Evolutionary conservation across 2,329 filamentous ascomycete genomes (phyloP).

Genomic region (Cercospora sp.): DNA sequence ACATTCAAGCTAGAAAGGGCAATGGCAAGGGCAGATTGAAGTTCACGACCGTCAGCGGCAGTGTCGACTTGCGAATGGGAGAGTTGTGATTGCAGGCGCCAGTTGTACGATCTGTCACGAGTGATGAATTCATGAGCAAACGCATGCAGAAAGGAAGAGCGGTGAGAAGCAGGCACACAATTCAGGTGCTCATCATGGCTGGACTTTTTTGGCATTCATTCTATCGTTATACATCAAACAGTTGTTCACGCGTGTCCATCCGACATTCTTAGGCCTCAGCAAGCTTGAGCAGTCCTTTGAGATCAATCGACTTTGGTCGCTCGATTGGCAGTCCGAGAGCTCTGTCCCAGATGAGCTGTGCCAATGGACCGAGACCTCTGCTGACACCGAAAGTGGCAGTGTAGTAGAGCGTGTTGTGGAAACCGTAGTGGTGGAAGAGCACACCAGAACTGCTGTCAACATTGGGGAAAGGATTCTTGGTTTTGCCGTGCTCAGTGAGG

Average conservation of each 20-base stretch:
- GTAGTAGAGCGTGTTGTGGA: constrained; percentile 97
- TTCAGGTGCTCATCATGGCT: not conserved
- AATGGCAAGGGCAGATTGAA: constrained; percentile 38
- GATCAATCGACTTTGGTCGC: constrained; percentile 95
- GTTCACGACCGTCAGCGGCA: constrained; percentile 37
- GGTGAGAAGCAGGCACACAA: not conserved
- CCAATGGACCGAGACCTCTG: constrained; percentile 77
- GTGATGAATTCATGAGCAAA: not conserved
- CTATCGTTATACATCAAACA: constrained; percentile 4
- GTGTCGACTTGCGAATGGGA: constrained; percentile 30
- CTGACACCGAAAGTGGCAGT: constrained; percentile 70
- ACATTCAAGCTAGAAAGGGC: constrained; percentile 45
- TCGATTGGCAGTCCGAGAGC: constrained; percentile 93
- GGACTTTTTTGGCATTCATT: not conserved
- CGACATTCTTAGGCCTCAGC: constrained; percentile 35
- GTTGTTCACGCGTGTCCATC: not conserved
- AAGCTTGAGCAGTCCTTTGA: constrained; percentile 76
- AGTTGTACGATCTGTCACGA: not conserved
- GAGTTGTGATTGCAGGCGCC: constrained; percentile 15
- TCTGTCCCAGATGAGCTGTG: constrained; percentile 94
- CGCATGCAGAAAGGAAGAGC: not conserved
- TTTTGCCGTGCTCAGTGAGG: constrained; percentile 88
- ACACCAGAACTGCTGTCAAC: constrained; percentile 93
- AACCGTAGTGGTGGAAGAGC: constrained; percentile 96
- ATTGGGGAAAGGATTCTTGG: constrained; percentile 74